Percentiles rank a stretch among this genome's conserved stretches.
Conservation (phyloP, 331 rosid genomes). For the Cydonia oblonga region DNA sequence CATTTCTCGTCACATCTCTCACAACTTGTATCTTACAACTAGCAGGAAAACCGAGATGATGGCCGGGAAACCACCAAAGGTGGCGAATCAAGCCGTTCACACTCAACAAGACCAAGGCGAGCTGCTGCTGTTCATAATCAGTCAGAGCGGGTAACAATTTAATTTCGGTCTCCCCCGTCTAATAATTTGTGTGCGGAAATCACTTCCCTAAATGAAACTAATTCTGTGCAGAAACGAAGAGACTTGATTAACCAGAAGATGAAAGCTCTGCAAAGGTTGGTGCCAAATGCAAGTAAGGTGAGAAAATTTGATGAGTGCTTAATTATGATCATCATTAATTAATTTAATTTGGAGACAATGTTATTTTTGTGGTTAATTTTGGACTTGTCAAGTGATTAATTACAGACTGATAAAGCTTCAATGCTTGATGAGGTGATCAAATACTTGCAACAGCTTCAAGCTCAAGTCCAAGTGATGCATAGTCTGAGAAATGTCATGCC, state of each 20-base stretch:
- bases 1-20: neutral
- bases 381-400: neutral
- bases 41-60: slow-evolving; percentile 35
- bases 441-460: slow-evolving; percentile 59
- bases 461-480: slow-evolving; percentile 52
- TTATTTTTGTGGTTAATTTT: neutral
- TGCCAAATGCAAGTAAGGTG: slow-evolving; percentile 72
- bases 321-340: too few relatives aligned
- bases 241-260: slow-evolving; percentile 63
- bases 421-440: slow-evolving; percentile 65
- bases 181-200: too few relatives aligned
- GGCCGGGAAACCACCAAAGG: slow-evolving; percentile 32
- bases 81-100: slow-evolving; percentile 25
- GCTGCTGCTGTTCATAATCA: slow-evolving; percentile 57
- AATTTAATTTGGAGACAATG: neutral
- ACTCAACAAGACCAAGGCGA: slow-evolving; percentile 36
- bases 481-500: slow-evolving; percentile 28
- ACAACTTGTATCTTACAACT: neutral
- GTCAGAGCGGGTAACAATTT: slow-evolving; percentile 47
- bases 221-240: slow-evolving; percentile 39
- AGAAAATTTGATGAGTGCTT: neutral
- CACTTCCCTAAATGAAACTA: neutral
- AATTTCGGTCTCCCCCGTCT: neutral
- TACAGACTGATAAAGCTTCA: slow-evolving; percentile 70
- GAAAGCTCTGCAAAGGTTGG: slow-evolving; percentile 66